Percentiles rank a stretch among this genome's conserved stretches.
Evolutionary conservation across 306 rosid species (phyloP).

Genomic region (Crotalaria pallida): DNA sequence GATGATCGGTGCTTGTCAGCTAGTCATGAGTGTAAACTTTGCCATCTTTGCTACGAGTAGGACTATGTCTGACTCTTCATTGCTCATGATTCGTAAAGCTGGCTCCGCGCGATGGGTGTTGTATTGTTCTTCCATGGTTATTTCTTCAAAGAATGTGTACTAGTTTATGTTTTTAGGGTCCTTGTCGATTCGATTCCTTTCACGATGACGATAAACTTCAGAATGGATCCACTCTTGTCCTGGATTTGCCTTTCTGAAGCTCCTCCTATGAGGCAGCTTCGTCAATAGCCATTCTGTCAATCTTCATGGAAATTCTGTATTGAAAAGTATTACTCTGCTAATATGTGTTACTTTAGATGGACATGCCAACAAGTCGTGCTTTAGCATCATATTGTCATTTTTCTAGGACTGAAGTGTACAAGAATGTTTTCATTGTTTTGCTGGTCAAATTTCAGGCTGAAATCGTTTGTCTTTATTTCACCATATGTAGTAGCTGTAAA

Average conservation of each 20-base stretch:
- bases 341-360: neutral
- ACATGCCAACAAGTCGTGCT: neutral
- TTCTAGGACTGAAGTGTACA: neutral
- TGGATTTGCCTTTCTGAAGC: neutral
- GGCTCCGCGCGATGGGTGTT: neutral
- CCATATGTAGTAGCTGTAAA: neutral
- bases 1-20: neutral
- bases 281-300: neutral
- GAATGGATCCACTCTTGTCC: neutral
- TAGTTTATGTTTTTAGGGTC: neutral
- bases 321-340: neutral
- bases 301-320: neutral
- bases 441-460: neutral
- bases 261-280: neutral
- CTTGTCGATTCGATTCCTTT: neutral
- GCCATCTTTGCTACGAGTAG: neutral
- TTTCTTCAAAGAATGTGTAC: neutral
- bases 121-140: neutral
- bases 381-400: slow-evolving; percentile 2
- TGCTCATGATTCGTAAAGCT: neutral
- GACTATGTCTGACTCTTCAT: slow-evolving; percentile 5
- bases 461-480: neutral
- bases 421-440: neutral
- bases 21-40: neutral
- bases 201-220: neutral